phyloP scores from a whole-genome alignment of 2,329 filamentous ascomycete species.

The Paracoccidioides lutzii region DNA sequence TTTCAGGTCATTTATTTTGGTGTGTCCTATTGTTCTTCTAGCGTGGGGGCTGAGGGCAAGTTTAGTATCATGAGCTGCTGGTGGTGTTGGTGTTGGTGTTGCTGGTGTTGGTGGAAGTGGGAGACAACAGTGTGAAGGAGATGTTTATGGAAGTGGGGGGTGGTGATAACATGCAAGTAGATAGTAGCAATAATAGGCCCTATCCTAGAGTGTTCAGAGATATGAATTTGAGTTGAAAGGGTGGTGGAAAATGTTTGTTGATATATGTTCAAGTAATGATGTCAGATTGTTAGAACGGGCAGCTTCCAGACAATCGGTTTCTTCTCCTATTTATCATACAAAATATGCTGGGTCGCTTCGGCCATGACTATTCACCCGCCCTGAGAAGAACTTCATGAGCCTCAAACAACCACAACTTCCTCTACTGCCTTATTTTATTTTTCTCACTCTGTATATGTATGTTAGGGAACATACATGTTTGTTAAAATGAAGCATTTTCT shows the following conservation, averaged over 20 bases:
- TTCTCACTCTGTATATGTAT: background rate
- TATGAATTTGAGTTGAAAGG: background rate
- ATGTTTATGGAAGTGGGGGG: background rate
- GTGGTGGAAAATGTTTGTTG: background rate
- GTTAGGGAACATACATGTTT: background rate
- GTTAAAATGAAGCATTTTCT: background rate
- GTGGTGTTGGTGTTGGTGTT: no score
- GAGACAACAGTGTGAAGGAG: slow-evolving; percentile 3
- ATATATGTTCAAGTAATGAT: background rate
- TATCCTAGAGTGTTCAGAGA: background rate
- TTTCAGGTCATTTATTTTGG: background rate
- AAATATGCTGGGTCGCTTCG: no score
- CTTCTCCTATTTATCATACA: background rate
- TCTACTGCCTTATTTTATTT: background rate
- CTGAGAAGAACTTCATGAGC: background rate
- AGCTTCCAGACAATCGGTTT: background rate
- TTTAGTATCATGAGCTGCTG: background rate
- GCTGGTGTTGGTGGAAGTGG: background rate
- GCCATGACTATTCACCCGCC: background rate
- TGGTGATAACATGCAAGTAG: background rate
- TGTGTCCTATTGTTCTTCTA: background rate
- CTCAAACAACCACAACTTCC: background rate
- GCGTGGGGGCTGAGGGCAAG: background rate
- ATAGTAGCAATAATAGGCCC: background rate
- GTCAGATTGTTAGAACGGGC: background rate